A percentile compares a stretch with the other conserved stretches of the same genome.
These are phyloP conservation scores for Zizania palustris DNA, from an alignment of 202 grass and related monocot genomes.

Conservation along the genomic window DNA sequence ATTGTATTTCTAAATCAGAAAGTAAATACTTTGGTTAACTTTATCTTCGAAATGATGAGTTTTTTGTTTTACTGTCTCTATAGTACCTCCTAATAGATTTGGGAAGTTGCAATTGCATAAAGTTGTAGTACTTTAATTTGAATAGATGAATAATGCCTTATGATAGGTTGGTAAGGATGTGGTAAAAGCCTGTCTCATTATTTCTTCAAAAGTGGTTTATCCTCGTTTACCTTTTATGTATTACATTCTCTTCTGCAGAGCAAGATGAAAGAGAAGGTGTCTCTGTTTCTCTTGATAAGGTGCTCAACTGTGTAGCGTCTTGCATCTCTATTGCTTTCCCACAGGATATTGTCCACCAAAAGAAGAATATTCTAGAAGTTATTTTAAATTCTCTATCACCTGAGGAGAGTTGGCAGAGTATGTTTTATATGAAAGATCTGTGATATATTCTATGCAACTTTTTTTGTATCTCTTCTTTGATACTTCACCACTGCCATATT, in stretches of 20 bases:
- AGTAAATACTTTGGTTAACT: not conserved
- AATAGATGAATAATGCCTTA: constrained; percentile 9
- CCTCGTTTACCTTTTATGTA: constrained; percentile 20
- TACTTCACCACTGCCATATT: constrained; percentile 38
- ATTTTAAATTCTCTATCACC: constrained; percentile 70
- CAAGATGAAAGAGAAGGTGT: constrained; percentile 62
- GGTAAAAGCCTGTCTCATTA: not conserved
- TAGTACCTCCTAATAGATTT: not conserved
- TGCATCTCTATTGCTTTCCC: constrained; percentile 67
- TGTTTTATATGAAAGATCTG: constrained; percentile 27
- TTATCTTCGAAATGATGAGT: not conserved
- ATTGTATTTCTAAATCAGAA: constrained; percentile 8
- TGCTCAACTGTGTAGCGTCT: constrained; percentile 84
- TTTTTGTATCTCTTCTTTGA: constrained; percentile 9
- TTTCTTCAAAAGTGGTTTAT: constrained; percentile 15
- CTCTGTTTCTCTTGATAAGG: constrained; percentile 74
- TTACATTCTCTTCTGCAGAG: constrained; percentile 52
- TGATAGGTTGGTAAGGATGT: not conserved
- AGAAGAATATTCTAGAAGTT: constrained; percentile 68
- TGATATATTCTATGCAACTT: constrained; percentile 33
- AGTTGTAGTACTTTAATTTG: constrained; percentile 14
- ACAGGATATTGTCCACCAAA: constrained; percentile 66
- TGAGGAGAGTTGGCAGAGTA: constrained; percentile 83
- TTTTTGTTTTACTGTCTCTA: not conserved
- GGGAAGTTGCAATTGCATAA: constrained; percentile 15